Base-by-base conservation (phyloP, 2,329 filamentous ascomycete species). In the Talaromyces sp. region DNA sequence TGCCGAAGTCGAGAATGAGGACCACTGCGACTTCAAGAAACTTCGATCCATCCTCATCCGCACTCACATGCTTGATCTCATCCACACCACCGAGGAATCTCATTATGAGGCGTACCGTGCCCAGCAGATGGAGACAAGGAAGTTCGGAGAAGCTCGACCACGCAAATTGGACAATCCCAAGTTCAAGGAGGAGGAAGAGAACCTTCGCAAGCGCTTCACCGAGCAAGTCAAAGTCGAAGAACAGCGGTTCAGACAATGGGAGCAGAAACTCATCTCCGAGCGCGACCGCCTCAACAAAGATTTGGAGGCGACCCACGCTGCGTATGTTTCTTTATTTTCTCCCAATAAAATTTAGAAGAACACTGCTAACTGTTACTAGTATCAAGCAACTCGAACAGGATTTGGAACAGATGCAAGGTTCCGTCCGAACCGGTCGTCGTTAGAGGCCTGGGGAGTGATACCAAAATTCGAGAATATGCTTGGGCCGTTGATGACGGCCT, bases 1-100 rank as follows among this genome's bases (percentile, higher is more conserved):
- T 69, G 94, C 94, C 62, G 94, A 99, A 78, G 94, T 99, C 54
- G 94, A 99, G 84, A 99, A 99, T 74, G 94, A 99, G 80, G 94
- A 99, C 74, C 94, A 99, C 84, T 99, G 94, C 80, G 94, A 99
- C 79, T 99, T 99, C 84, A 99, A 99, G 89, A 99, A 99, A 84
- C 89, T 99, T 63, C 92, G 94, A 70, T 96, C 93, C 51, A 97
- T 99, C 70, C 84, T 99, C 66, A 97, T 99, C 81, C 91, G 94
- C 77, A 97, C 93, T 53, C 94, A 99, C 82, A 99, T 99, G 94
- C 86, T 99, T 70, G 94, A 99, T 75, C 89, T 99, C 64, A 99
- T 99, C 75, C 94, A 99, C 83, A 99, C 95, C 64, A 99, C 94
- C 67, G 94, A 99, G 80, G 94, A 99, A 83, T 87, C 91, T 70